Evolutionary conservation across 129 eudicot species (phyloP).

Genomic region (Centrapalus pauciflorus): DNA sequence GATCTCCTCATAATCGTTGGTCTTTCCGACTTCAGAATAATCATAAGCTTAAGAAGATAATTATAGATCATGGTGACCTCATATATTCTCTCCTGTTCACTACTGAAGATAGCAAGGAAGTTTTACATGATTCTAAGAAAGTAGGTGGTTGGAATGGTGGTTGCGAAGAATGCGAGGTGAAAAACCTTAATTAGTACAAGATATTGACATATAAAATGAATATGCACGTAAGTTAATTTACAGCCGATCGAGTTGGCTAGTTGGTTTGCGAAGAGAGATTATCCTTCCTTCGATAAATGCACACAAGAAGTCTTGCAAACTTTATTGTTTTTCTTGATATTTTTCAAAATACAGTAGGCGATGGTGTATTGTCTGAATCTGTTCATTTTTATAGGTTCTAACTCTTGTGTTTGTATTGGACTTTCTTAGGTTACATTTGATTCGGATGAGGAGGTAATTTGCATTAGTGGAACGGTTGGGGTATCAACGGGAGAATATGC

Average conservation of each 20-base stretch:
- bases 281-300: background rate
- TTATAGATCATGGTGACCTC: slow-evolving; percentile 20
- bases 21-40: slow-evolving; percentile 15
- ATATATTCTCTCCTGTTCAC: slow-evolving; percentile 26
- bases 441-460: slow-evolving; percentile 5
- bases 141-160: slow-evolving; percentile 29
- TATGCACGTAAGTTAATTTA: too few relatives aligned
- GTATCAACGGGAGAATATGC: background rate
- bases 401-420: background rate
- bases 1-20: slow-evolving; percentile 17
- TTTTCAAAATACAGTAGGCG: too few relatives aligned
- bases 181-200: background rate
- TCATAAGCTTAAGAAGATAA: slow-evolving; percentile 28
- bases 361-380: background rate
- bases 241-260: too few relatives aligned
- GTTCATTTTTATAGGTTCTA: background rate
- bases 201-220: too few relatives aligned
- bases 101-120: slow-evolving; percentile 11
- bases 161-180: slow-evolving; percentile 11
- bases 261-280: background rate
- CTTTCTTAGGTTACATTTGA: slow-evolving; percentile 7
- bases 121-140: slow-evolving; percentile 17
- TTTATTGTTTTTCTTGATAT: background rate
- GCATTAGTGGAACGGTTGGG: slow-evolving; percentile 20
- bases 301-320: background rate